Evolutionary conservation across 2,329 filamentous ascomycete species (phyloP), one percentile per base, ranked within the genome.

Genomic region (Fusarium graminum): DNA sequence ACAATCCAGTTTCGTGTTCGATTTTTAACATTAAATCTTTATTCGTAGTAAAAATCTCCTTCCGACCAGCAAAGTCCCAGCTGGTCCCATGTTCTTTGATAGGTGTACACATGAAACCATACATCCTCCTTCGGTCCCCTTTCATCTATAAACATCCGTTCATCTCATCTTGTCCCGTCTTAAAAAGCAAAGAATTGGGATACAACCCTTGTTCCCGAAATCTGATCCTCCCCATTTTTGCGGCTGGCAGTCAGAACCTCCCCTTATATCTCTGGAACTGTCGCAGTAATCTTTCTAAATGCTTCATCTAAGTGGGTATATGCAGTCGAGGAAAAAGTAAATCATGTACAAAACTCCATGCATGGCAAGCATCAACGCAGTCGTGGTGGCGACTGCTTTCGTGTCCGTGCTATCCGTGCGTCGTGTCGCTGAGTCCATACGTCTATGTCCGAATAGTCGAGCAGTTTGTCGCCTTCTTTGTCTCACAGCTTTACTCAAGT

Each of bases 301-400:
- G 62, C 58, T 52, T 69, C 55, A 46, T 68, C 61, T 66, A 68
- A 66, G 46, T 60, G 65, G 65, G 65, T 68, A 68, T 68, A 68
- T 68, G 65, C 61, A 51, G 52, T 52, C 44, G 50, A 63, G 32
- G 25, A 52, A 53, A 68, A 53, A 54, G 41, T 39, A 42, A 66
- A 68, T 59, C 65, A 68, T 56, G 53, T 59, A 59, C 62, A 69
- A 57, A 67, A 52, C 62, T 68, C 59, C 59, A 34, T 55, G 59
- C 59, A 34, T 55, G 59, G 34, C 39, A 57, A 52, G 40, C 47
- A 66, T 39, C 61, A 59, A 49, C 46, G 30, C 65, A 52, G 45
- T 41, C 34, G 44, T 51, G 26, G 29, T 34, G 19, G 22, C 29
- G 44, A 32, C 36, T 53, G 52, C 28, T 59, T 51, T 54, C 49